Evolutionary conservation across 139 green algal genomes (phyloP).

Genomic region (Chlamydomonas schloesseri): DNA sequence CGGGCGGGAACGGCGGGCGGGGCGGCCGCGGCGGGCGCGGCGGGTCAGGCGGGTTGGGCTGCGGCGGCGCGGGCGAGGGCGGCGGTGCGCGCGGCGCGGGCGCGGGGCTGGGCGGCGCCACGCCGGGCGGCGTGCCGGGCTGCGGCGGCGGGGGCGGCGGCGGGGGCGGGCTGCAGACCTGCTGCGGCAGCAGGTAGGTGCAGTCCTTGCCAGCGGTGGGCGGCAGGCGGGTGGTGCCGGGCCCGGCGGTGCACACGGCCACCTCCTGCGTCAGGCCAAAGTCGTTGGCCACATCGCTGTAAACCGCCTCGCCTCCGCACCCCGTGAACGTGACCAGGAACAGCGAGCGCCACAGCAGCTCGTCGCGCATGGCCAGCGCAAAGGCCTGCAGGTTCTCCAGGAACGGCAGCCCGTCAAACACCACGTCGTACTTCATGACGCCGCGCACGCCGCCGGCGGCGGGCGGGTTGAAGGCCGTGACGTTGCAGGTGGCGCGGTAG

Average conservation of each 20-base stretch:
- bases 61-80: constrained; percentile 12
- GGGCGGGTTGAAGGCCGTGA: neutral
- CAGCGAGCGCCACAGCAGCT: constrained; percentile 25
- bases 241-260: neutral
- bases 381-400: constrained; percentile 12
- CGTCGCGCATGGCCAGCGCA: neutral
- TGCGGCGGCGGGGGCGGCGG: neutral
- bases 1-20: constrained; percentile 27
- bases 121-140: neutral
- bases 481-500: neutral
- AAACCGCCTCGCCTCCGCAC: constrained; percentile 1
- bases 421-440: neutral
- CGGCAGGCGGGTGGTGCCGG: neutral
- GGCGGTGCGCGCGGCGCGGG: neutral
- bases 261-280: neutral
- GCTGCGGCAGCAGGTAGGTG: constrained; percentile 4
- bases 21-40: constrained; percentile 11
- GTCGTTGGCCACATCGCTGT: neutral
- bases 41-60: neutral
- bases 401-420: neutral
- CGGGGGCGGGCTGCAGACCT: constrained; percentile 28
- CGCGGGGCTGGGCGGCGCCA: neutral
- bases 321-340: neutral
- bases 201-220: neutral
- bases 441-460: neutral